Base-by-base conservation (phyloP, 2,329 filamentous ascomycete species). In the Epichloe uncinata region DNA sequence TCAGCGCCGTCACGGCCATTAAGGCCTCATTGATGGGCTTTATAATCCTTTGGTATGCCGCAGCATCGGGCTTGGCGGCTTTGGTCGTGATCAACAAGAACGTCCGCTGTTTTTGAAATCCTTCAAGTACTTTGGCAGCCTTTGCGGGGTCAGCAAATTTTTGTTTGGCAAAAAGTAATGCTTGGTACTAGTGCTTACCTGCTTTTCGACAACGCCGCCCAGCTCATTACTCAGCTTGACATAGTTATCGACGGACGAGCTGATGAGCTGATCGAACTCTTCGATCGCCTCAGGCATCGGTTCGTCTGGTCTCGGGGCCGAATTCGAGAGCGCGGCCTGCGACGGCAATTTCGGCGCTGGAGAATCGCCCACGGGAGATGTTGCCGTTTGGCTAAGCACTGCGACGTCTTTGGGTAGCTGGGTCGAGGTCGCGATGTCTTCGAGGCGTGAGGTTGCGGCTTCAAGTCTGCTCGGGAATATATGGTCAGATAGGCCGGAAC, bases 361-460 rank as follows among this genome's bases (percentile, higher is more conserved):
- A n/a, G 69, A 57, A 42, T 58, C 57, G 26, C 58, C 58, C 8
- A 60, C 55, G 4, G 60, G 54, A 13, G 64, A 64, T 12, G 67
- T 59, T 9, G 66, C 60, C 49, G 68, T 57, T 51, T 68, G 66
- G 45, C 69, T 66, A 36, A 73, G 67, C 33, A 70, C 66, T 54
- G 75, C 67, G 40, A 70, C 70, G 55, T 71, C 73, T 61, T 70
- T 75, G 50, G 75, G 74, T 3, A 77, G 66, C 57, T 85, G 82
- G 49, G 77, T 80, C 15, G 87, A 84, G 57, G 86, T 82, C 43
- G 93, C 91, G 62, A 98, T 95, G 67, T 98, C 93, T 73, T 98
- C 93, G 50, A 98, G 81, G 52, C 93, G 84, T 56, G 89, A 93
- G 48, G 93, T 98, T 38, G 93, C 93, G 66, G 93, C 93, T 77